phyloP scores from a whole-genome alignment of 2,329 filamentous ascomycete species.

The Sporothrix brunneoviolacea region DNA sequence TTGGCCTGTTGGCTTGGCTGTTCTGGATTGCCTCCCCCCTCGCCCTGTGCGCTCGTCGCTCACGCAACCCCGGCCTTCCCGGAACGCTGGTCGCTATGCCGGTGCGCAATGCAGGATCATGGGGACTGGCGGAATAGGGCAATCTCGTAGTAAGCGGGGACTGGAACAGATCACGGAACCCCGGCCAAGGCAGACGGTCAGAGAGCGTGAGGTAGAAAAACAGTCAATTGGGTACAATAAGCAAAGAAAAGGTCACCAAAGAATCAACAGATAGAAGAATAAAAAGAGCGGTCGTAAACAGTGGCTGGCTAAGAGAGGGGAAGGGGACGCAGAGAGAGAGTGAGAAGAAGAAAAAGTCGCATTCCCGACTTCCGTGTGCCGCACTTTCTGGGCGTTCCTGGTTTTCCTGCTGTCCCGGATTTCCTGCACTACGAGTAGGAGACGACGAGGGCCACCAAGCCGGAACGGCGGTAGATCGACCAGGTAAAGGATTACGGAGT shows the following conservation, averaged over 20 bases:
- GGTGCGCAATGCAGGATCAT: not conserved
- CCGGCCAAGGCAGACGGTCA: too few relatives aligned
- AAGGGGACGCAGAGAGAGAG: too few relatives aligned
- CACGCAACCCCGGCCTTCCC: conserved; percentile 3
- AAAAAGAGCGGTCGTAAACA: not conserved
- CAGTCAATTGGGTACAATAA: not conserved
- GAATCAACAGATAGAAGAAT: not conserved
- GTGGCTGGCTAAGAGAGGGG: not conserved
- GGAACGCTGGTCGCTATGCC: conserved; percentile 1
- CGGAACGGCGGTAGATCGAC: conserved; percentile 8
- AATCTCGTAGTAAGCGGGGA: too few relatives aligned
- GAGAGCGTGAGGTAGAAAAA: too few relatives aligned
- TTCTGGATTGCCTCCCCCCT: not conserved
- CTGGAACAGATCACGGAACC: too few relatives aligned
- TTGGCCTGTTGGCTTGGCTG: not conserved
- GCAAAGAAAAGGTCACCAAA: not conserved
- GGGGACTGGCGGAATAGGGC: not conserved
- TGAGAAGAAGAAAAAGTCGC: too few relatives aligned
- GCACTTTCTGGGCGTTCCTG: too few relatives aligned
- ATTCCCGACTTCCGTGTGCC: not conserved
- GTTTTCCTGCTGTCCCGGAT: too few relatives aligned
- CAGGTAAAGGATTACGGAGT: not conserved
- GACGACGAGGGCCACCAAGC: too few relatives aligned
- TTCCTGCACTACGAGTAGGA: not conserved
- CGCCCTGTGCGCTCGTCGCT: not conserved